These are phyloP conservation scores for Volutella citrinella DNA, from an alignment of 2,329 filamentous ascomycete species.

Conservation along the genomic window DNA sequence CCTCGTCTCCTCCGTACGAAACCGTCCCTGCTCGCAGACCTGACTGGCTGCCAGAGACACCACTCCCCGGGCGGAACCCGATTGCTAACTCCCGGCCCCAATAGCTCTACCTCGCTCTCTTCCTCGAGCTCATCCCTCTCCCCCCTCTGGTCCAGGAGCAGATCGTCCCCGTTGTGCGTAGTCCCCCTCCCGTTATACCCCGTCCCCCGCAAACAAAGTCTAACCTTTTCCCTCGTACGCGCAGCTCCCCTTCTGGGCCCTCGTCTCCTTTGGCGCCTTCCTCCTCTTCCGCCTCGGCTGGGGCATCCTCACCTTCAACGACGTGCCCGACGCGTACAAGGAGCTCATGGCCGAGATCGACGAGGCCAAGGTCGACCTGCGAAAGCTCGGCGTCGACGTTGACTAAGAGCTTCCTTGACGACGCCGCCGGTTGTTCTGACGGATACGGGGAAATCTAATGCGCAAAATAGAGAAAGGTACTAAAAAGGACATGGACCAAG, in stretches of 20 bases:
- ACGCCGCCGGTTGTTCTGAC: background rate
- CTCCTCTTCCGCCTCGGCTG: constrained; percentile 88
- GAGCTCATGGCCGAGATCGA: constrained; percentile 87
- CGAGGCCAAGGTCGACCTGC: constrained; percentile 70
- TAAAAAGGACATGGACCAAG: too few species aligned
- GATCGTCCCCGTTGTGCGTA: constrained; percentile 82
- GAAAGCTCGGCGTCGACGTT: constrained; percentile 71
- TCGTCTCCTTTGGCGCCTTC: constrained; percentile 88
- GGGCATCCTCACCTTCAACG: constrained; percentile 95
- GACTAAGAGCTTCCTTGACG: constrained; percentile 48
- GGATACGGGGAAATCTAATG: constrained; percentile 14
- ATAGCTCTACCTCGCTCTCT: constrained; percentile 89
- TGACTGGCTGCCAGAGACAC: constrained; percentile 1
- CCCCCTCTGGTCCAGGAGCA: constrained; percentile 76
- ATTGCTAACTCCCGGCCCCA: constrained; percentile 16
- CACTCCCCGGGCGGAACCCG: background rate
- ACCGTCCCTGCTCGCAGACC: background rate
- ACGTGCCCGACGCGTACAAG: constrained; percentile 85
- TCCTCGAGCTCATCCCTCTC: constrained; percentile 78
- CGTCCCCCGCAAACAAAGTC: background rate
- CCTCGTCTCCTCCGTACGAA: constrained; percentile 78
- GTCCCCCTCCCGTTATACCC: background rate
- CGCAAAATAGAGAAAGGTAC: constrained; percentile 21
- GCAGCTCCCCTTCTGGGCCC: constrained; percentile 87
- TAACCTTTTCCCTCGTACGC: background rate